Conservation (phyloP, 2,329 filamentous ascomycete species). For the Trichoderma lentiforme region DNA sequence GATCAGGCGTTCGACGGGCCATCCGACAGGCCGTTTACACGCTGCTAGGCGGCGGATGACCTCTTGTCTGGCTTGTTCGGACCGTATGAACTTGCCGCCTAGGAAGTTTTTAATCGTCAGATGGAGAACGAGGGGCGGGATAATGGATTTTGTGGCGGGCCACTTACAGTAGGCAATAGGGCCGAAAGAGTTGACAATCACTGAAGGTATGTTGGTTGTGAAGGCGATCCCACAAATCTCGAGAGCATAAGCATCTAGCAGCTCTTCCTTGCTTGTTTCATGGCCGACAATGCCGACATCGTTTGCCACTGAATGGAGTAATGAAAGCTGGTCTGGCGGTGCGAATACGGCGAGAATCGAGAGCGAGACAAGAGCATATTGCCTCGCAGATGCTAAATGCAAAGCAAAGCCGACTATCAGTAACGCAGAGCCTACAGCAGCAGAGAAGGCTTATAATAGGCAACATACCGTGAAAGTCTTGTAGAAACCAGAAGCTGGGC, state of each 20-base stretch:
- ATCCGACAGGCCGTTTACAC: conserved; percentile 36
- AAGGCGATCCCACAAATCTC: conserved; percentile 45
- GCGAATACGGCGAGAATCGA: conserved; percentile 31
- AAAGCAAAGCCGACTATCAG: conserved; percentile 21
- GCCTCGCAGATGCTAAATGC: conserved; percentile 41
- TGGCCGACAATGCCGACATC: not conserved
- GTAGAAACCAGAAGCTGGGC: conserved; percentile 39
- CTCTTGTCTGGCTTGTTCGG: conserved; percentile 30
- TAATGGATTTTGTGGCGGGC: not conserved
- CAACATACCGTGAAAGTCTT: conserved; percentile 41
- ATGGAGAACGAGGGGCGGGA: not conserved
- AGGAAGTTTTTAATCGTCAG: not conserved
- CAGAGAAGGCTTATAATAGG: not conserved
- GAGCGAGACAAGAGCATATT: conserved; percentile 40
- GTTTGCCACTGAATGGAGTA: not conserved
- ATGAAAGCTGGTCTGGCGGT: conserved; percentile 12
- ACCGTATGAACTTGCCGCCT: conserved; percentile 33
- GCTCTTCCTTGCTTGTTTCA: conserved; percentile 20
- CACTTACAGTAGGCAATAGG: conserved; percentile 45
- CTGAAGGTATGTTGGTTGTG: conserved; percentile 39
- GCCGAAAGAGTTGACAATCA: conserved; percentile 47
- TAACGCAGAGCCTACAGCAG: not conserved
- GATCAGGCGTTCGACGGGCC: conserved; percentile 38
- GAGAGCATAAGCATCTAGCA: conserved; percentile 35
- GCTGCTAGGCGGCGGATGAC: conserved; percentile 32